Conservation (phyloP, 139 green algal genomes). For the Volvox africanus region DNA sequence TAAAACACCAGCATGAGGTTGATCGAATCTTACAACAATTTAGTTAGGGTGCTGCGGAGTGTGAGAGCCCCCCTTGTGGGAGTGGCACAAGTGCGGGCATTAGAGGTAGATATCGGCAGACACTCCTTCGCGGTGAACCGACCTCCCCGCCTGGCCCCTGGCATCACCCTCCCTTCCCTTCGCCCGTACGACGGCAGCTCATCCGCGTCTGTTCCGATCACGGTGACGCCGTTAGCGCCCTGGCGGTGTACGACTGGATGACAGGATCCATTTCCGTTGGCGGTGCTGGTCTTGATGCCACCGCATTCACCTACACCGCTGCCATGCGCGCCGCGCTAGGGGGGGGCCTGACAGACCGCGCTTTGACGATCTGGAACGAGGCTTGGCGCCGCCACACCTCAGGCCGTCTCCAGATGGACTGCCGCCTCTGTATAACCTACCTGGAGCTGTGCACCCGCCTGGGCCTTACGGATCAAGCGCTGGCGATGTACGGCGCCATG, state of each 20-base stretch:
- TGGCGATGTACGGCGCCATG: conserved; percentile 83
- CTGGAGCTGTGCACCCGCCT: conserved; percentile 83
- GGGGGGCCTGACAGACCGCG: conserved; percentile 74
- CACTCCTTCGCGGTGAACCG: too few species aligned
- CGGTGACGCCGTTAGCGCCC: conserved; percentile 74
- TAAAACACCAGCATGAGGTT: too few species aligned
- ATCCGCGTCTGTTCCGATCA: conserved; percentile 87
- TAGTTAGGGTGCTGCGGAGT: too few species aligned
- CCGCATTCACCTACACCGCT: conserved; percentile 91
- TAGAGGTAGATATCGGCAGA: too few species aligned
- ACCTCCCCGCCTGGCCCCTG: too few species aligned
- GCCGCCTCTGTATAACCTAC: conserved; percentile 84
- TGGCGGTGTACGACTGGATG: conserved; percentile 93
- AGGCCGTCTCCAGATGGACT: conserved; percentile 67
- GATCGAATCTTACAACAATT: too few species aligned
- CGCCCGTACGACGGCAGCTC: conserved; percentile 59
- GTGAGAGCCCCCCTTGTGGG: too few species aligned
- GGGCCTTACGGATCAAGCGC: conserved; percentile 77
- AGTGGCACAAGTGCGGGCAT: too few species aligned
- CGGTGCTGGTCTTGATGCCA: conserved; percentile 76
- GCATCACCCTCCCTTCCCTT: background rate
- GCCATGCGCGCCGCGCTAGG: conserved; percentile 87
- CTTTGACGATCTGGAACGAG: conserved; percentile 55
- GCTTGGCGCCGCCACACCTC: conserved; percentile 19
- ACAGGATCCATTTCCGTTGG: conserved; percentile 57